These are phyloP conservation scores for Boletus nobilissimus DNA, from an alignment of 1,284 basidiomycete genomes.

Conservation along the genomic window DNA sequence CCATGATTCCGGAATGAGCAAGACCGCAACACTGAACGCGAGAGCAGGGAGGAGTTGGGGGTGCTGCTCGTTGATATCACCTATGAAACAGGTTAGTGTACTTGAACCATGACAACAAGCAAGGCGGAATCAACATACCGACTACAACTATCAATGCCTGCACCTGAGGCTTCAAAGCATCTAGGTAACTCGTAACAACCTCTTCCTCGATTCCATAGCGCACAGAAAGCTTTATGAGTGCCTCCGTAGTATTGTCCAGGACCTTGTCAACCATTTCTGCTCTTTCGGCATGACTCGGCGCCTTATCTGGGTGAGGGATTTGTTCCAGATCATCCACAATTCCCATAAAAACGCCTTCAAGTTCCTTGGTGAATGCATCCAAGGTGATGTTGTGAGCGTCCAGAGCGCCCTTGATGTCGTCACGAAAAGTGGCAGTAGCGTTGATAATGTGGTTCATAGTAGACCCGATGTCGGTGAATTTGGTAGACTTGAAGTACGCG, in stretches of 20 bases:
- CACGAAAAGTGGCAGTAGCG: slow-evolving; percentile 15
- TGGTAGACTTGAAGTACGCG: slow-evolving; percentile 8
- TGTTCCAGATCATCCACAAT: slow-evolving; percentile 10
- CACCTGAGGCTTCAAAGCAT: slow-evolving; percentile 17
- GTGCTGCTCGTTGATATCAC: slow-evolving; percentile 33
- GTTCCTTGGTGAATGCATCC: slow-evolving; percentile 10
- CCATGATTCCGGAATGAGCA: slow-evolving; percentile 32
- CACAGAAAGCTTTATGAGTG: not conserved
- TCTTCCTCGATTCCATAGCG: slow-evolving; percentile 11
- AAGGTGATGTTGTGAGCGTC: slow-evolving; percentile 8
- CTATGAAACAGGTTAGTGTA: slow-evolving; percentile 2
- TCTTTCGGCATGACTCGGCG: slow-evolving; percentile 20
- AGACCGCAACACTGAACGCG: slow-evolving; percentile 5
- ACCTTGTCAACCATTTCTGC: slow-evolving; percentile 23
- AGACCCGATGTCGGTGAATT: slow-evolving; percentile 8
- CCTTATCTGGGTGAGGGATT: slow-evolving; percentile 11
- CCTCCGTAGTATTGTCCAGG: slow-evolving; percentile 13
- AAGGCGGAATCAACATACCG: slow-evolving; percentile 11
- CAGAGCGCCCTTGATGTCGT: slow-evolving; percentile 7
- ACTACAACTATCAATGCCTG: slow-evolving; percentile 12
- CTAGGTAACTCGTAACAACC: slow-evolving; percentile 10
- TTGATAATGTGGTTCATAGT: slow-evolving; percentile 17
- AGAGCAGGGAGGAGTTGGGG: slow-evolving; percentile 24
- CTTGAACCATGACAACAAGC: no score
- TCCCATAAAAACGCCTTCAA: slow-evolving; percentile 18